phyloP scores from a whole-genome alignment of 2,329 filamentous ascomycete species.

The Sclerotinia subarctica region DNA sequence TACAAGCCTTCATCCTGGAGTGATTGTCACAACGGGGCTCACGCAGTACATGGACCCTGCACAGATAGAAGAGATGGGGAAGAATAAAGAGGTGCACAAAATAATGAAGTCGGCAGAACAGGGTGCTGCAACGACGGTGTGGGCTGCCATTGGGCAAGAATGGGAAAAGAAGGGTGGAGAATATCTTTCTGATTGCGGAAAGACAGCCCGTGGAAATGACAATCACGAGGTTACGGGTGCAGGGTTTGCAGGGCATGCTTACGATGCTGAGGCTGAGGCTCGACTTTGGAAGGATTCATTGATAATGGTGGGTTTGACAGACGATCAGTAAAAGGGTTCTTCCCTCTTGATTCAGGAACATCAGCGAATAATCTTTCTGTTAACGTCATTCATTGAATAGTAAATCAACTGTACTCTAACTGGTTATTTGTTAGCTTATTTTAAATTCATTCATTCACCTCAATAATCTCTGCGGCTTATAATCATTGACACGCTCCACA shows the following conservation, averaged over 20 bases:
- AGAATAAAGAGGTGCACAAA: neutral
- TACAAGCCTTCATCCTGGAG: neutral
- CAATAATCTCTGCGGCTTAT: neutral
- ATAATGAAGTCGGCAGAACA: neutral
- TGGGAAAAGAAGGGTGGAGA: slow-evolving; percentile 32
- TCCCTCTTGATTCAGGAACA: neutral
- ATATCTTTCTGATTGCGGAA: neutral
- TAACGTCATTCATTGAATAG: neutral
- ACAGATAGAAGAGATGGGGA: too few relatives aligned
- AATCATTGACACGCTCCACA: neutral
- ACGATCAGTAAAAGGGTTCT: slow-evolving; percentile 15
- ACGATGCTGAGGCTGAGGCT: slow-evolving; percentile 41
- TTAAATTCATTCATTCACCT: neutral
- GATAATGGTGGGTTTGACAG: slow-evolving; percentile 35
- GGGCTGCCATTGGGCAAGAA: slow-evolving; percentile 44
- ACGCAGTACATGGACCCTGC: too few relatives aligned
- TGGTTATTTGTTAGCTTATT: neutral
- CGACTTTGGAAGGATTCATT: slow-evolving; percentile 44
- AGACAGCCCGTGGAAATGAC: slow-evolving; percentile 33
- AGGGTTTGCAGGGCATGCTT: slow-evolving; percentile 34
- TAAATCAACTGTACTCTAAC: neutral
- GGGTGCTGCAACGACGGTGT: slow-evolving; percentile 43
- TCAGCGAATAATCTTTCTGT: neutral
- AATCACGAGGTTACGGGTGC: slow-evolving; percentile 30
- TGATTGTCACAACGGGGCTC: too few relatives aligned